Evolutionary conservation across 1,284 basidiomycete species (phyloP), one percentile per base, ranked within the genome.

Genomic region (Thelephora terrestris): DNA sequence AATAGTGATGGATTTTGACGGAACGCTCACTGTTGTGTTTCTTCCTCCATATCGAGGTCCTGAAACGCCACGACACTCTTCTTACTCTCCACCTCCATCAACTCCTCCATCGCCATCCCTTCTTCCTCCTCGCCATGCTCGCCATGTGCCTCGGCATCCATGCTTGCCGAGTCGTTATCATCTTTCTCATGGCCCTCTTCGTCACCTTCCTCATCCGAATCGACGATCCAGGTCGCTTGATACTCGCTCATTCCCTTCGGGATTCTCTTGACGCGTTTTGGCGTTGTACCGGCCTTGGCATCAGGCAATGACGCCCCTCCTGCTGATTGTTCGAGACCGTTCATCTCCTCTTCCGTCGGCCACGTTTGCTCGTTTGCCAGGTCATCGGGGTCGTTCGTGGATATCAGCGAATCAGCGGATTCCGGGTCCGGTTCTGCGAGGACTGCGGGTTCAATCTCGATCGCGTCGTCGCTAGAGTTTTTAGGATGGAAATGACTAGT

Each of bases 271-370:
- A 90, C 77, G n/a, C 68, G 65, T 64, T 78, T 86, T 2, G 83
- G 83, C 9, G 84, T 90, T 2, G 84, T 84, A 1, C 81, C 81
- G 16, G 68, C 69, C 45, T 60, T 64, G 0, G 83, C 83, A 51
- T 85, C 80, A 2, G 86, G 84, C 69, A 36, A 43, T 61, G 24
- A 69, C 65, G 2, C 51, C 54, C n/a, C 53, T 55, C 17, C 55
- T 61, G 29, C 12, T 14, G 7, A 3, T 37, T 52, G 59, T 1
- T 61, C 66, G 3, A 32, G 7, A 10, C 64, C 70, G 3, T 71
- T 71, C 82, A 99, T 90, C 64, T 98, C 95, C 57, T 98, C 95
- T 62, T 98, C 93, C 0, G 93, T 97, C 0, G 95, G 95, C 94
- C 95, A 98, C 0, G 95, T 99, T 66, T 99, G 95, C 61, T 99